Conservation (phyloP, 2,329 filamentous ascomycete genomes). For the Diplodia corticola region DNA sequence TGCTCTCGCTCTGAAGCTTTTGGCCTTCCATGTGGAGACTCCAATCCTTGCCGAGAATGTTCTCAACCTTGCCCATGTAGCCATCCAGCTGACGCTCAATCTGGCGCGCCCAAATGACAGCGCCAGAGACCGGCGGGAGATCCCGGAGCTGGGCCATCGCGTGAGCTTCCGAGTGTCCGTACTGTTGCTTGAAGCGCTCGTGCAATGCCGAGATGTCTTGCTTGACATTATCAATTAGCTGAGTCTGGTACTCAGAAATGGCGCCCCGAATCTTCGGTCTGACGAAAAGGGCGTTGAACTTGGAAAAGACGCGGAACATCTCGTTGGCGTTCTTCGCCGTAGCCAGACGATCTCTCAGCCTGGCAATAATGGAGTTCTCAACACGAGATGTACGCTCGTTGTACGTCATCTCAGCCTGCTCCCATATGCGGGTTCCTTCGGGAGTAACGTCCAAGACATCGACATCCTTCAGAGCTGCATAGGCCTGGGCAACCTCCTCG, state of each 20-base stretch:
- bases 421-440: constrained; percentile 89
- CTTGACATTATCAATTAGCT: constrained; percentile 97
- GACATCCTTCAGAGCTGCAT: constrained; percentile 89
- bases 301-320: constrained; percentile 99
- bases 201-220: constrained; percentile 91
- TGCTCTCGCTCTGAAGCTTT: constrained; percentile 87
- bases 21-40: constrained; percentile 91
- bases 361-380: constrained; percentile 97
- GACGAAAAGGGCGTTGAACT: constrained; percentile 98
- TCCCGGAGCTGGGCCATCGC: constrained; percentile 98
- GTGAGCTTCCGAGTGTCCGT: constrained; percentile 95
- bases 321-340: constrained; percentile 97
- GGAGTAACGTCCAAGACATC: constrained; percentile 90
- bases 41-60: constrained; percentile 94
- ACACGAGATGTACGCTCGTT: constrained; percentile 96
- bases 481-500: constrained; percentile 92
- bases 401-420: constrained; percentile 91
- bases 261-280: constrained; percentile 98
- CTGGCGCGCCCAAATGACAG: constrained; percentile 96
- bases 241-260: constrained; percentile 96
- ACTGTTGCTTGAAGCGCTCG: constrained; percentile 97
- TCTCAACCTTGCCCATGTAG: constrained; percentile 99
- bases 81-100: constrained; percentile 94
- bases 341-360: constrained; percentile 85
- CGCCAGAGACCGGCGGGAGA: constrained; percentile 90